These are phyloP conservation scores for Neurospora discreta DNA, from an alignment of 495 filamentous ascomycete species.

Conservation along the genomic window DNA sequence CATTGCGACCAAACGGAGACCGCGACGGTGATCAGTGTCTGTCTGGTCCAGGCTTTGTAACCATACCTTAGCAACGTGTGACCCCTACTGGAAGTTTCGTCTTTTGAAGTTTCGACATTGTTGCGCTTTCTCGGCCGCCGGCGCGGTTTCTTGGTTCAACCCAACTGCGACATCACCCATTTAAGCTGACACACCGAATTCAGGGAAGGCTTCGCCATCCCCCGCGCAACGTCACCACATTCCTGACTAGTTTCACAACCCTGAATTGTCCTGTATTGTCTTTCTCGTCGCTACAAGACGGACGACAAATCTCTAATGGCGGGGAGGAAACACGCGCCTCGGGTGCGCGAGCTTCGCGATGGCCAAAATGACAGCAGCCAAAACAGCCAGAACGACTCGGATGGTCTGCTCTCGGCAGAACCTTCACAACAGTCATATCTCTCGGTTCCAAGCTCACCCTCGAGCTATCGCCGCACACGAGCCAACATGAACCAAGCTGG, in stretches of 20 bases:
- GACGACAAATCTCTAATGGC: slow-evolving; percentile 5
- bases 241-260: neutral
- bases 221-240: neutral
- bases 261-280: neutral
- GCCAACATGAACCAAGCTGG: slow-evolving; percentile 17
- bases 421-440: slow-evolving; percentile 8
- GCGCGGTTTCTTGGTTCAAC: neutral
- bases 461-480: slow-evolving; percentile 14
- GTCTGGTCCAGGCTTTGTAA: neutral
- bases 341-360: slow-evolving; percentile 11
- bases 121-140: neutral
- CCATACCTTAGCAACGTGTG: neutral
- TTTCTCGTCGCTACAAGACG: neutral
- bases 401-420: neutral
- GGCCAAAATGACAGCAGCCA: neutral
- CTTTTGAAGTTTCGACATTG: neutral
- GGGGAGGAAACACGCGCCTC: slow-evolving; percentile 14
- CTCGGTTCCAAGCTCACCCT: slow-evolving; percentile 22
- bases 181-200: neutral
- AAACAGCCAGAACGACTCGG: slow-evolving; percentile 4
- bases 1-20: neutral
- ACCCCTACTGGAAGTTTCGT: neutral
- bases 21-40: neutral
- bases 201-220: neutral
- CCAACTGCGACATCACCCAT: neutral